Conservation (phyloP, 1,139 yeast species). For the Meyerozyma carpophila region DNA sequence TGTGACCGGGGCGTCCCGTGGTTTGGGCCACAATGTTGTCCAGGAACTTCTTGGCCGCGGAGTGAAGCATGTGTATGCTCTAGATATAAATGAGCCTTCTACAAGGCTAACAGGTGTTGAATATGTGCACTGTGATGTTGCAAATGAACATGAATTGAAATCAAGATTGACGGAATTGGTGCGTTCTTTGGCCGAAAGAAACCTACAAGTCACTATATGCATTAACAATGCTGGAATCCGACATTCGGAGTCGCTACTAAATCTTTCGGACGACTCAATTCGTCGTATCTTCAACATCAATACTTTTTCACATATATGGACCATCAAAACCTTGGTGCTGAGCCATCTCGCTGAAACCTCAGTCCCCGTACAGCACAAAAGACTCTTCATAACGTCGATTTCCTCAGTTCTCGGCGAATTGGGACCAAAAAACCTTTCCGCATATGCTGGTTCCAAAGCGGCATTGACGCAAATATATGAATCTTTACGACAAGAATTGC, state of each 20-base stretch:
- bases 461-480: slow-evolving; percentile 57
- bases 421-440: slow-evolving; percentile 63
- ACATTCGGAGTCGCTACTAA: slow-evolving; percentile 38
- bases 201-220: slow-evolving; percentile 43
- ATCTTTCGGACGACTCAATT: slow-evolving; percentile 27
- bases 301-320: slow-evolving; percentile 48
- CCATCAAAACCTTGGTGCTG: slow-evolving; percentile 39
- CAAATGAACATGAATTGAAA: slow-evolving; percentile 26
- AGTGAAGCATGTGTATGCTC: slow-evolving; percentile 33
- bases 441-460: slow-evolving; percentile 65
- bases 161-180: slow-evolving; percentile 18
- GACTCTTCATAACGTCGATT: slow-evolving; percentile 54
- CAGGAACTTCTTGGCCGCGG: slow-evolving; percentile 24
- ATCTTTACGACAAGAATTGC: slow-evolving; percentile 47
- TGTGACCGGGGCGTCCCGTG: slow-evolving; percentile 64
- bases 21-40: slow-evolving; percentile 50
- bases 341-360: slow-evolving; percentile 14
- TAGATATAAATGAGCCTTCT: slow-evolving; percentile 42
- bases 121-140: slow-evolving; percentile 47
- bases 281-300: slow-evolving; percentile 47
- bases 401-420: slow-evolving; percentile 68
- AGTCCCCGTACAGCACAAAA: slow-evolving; percentile 8
- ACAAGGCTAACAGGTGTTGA: slow-evolving; percentile 13
- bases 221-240: slow-evolving; percentile 77
- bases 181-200: slow-evolving; percentile 19